Evolutionary conservation across 805 yeast species (phyloP).

Genomic region (Schwanniomyces occidentalis): DNA sequence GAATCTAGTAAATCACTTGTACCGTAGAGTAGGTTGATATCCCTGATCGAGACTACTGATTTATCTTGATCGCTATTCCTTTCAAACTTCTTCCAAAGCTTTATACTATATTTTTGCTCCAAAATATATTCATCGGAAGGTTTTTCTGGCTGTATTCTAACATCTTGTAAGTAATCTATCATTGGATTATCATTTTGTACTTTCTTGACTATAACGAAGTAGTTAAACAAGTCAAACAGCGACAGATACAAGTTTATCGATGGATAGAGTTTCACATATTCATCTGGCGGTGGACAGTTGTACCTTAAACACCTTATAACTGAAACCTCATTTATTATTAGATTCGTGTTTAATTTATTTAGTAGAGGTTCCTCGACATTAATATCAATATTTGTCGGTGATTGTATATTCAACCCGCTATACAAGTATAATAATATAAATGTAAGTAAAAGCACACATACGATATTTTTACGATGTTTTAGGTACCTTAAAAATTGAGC

Average conservation of each 20-base stretch:
- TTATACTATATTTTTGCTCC: slow-evolving; percentile 3
- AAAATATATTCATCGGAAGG: slow-evolving; percentile 3
- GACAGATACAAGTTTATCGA: slow-evolving; percentile 1
- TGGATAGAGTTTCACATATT: slow-evolving; percentile 3
- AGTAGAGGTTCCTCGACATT: too few relatives aligned
- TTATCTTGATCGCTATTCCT: slow-evolving; percentile 3
- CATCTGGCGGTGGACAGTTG: slow-evolving; percentile 3
- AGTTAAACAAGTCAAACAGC: slow-evolving; percentile 1
- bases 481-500: slow-evolving; percentile 1
- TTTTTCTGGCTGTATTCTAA: slow-evolving; percentile 6
- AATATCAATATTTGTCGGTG: too few relatives aligned
- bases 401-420: too few relatives aligned
- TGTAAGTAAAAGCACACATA: not conserved
- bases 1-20: slow-evolving; percentile 27
- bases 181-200: slow-evolving; percentile 1
- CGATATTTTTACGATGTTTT: slow-evolving; percentile 1
- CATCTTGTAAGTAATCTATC: slow-evolving; percentile 4
- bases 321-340: slow-evolving; percentile 4
- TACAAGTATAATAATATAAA: too few relatives aligned
- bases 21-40: slow-evolving; percentile 28
- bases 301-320: slow-evolving; percentile 5
- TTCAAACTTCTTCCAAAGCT: slow-evolving; percentile 8
- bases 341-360: too few relatives aligned
- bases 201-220: slow-evolving; percentile 3
- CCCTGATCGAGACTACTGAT: slow-evolving; percentile 19